Percentiles rank a stretch among this genome's conserved stretches.
These are phyloP conservation scores for Fusarium ambrosium DNA, from an alignment of 2,329 filamentous ascomycete genomes.

Conservation along the genomic window DNA sequence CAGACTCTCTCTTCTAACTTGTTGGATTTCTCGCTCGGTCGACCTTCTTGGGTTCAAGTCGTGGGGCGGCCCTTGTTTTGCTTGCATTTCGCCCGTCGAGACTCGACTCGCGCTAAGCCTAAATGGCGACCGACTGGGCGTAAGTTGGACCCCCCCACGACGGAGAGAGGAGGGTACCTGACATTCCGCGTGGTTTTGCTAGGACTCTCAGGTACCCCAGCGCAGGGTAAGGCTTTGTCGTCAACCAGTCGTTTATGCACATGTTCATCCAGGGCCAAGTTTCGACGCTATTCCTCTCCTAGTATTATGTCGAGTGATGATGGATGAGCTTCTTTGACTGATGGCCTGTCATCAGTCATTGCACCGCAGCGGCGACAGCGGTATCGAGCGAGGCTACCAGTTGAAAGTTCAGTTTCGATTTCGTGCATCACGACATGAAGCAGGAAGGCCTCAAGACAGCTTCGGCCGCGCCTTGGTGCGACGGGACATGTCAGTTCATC, in stretches of 20 bases:
- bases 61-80: constrained; percentile 25
- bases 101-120: constrained; percentile 38
- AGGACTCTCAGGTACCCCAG: constrained; percentile 7
- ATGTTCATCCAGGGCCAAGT: constrained; percentile 28
- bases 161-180: constrained; percentile 14
- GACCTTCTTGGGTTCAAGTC: constrained; percentile 42
- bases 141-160: background rate
- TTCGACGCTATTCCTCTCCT: constrained; percentile 29
- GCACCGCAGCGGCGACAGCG: constrained; percentile 28
- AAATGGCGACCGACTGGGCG: constrained; percentile 45
- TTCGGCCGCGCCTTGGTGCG: constrained; percentile 3
- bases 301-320: constrained; percentile 33
- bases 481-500: constrained; percentile 14
- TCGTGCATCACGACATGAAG: constrained; percentile 35
- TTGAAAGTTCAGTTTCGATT: constrained; percentile 13
- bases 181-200: background rate
- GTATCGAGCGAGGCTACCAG: constrained; percentile 27
- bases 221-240: constrained; percentile 30
- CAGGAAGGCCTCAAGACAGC: constrained; percentile 32
- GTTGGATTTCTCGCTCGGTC: constrained; percentile 37
- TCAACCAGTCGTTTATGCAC: constrained; percentile 43
- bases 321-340: background rate
- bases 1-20: constrained; percentile 19
- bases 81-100: constrained; percentile 12
- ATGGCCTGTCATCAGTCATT: constrained; percentile 2